Base-by-base conservation (phyloP, 2,329 filamentous ascomycete species). In the Colletotrichum musae region DNA sequence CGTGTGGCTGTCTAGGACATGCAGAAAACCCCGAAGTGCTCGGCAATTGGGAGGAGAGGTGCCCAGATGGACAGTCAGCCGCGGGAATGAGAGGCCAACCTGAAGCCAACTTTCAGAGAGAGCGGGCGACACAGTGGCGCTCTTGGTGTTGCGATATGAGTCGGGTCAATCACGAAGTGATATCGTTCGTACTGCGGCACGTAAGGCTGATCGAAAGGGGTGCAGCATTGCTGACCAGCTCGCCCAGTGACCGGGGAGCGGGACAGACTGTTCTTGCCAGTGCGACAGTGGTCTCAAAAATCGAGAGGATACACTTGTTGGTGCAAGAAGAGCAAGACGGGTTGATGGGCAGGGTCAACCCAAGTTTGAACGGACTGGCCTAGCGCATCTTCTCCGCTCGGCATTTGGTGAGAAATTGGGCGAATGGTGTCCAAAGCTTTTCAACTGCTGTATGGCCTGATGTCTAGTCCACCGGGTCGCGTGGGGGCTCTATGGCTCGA, bases 331-430 rank as follows among this genome's bases (percentile, higher is more conserved):
- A 28, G 41, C 21, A 47, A 18, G 47, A 26, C 18, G 47, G 48
- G 32, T 45, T 26, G 58, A 36, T 6, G 12, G 53, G 26, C 61
- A 51, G 56, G 56, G 56, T 18, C 48, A 50, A 36, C 26, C 56
- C 28, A 45, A 32, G 56, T 28, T 21, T 66, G 36, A n/a, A 47
- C 36, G 24, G 66, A 45, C 36, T 41, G 60, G 48, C 15, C 60
- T 69, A 59, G 66, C 28, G 50, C 24, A 51, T 26, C 26, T 50
- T 54, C 62, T 52, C 48, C 56, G 43, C 36, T 47, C 61, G 43
- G 66, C 61, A 69, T 56, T 58, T 52, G 53, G 16, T 21, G 53
- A 45, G 48, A 64, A 47, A 58, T 59, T 58, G 50, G 48, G 48
- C 28, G 65, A 58, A 24, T 24, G 28, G 6, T 21, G 39, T 41